phyloP scores from a whole-genome alignment of 306 rosid species.

The Lathyrus tuberosus region DNA sequence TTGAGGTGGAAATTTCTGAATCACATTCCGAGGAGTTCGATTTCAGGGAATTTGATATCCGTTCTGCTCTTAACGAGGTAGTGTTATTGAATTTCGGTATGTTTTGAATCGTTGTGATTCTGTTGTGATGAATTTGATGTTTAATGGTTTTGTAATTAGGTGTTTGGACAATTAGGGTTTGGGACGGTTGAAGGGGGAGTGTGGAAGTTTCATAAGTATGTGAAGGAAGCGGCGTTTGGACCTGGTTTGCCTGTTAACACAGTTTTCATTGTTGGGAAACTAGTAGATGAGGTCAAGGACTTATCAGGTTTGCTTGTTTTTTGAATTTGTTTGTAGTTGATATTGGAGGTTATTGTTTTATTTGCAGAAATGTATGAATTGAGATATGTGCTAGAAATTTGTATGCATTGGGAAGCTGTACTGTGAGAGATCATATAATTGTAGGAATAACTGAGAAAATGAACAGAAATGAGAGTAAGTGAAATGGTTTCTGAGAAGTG shows the following conservation, averaged over 20 bases:
- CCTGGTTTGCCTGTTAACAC: constrained; percentile 67
- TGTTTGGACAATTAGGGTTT: constrained; percentile 52
- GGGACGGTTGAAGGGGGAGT: constrained; percentile 46
- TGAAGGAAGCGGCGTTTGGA: constrained; percentile 84
- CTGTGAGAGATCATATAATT: too few species aligned
- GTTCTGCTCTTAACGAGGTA: constrained; percentile 61
- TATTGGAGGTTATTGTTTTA: not conserved
- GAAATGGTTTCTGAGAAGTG: too few species aligned
- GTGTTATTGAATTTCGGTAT: constrained; percentile 8
- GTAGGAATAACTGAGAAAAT: too few species aligned
- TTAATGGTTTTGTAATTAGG: constrained; percentile 39
- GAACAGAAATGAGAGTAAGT: too few species aligned
- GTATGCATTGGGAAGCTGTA: too few species aligned
- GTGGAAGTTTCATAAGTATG: constrained; percentile 68
- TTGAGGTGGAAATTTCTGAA: constrained; percentile 37
- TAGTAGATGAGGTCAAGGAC: constrained; percentile 39
- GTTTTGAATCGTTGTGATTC: not conserved
- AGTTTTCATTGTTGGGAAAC: constrained; percentile 58
- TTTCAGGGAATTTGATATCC: constrained; percentile 54
- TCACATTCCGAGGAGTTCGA: constrained; percentile 47
- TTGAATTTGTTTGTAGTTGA: constrained; percentile 4
- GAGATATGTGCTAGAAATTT: too few species aligned
- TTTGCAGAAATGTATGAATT: not conserved
- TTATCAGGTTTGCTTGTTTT: constrained; percentile 54
- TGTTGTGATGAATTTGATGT: constrained; percentile 6